Evolutionary conservation across 768 basidiomycete genomes (phyloP).

Genomic region (Boletus huronensis): DNA sequence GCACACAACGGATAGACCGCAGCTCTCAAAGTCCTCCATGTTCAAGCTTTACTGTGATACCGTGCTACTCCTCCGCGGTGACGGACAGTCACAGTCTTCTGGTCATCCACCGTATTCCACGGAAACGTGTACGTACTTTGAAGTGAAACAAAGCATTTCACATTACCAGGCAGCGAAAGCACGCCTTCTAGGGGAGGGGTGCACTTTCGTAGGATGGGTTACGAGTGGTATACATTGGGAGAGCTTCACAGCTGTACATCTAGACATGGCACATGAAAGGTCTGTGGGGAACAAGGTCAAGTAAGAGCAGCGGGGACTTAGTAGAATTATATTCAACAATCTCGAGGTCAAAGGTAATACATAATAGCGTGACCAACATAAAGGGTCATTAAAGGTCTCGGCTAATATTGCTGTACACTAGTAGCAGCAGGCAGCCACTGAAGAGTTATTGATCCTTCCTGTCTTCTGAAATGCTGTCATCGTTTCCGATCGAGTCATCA

Average conservation of each 20-base stretch:
- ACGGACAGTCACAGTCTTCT: background rate
- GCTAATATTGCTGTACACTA: constrained; percentile 10
- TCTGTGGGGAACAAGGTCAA: too few species aligned
- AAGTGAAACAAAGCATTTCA: constrained; percentile 39
- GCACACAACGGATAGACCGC: constrained; percentile 38
- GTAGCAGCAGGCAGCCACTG: background rate
- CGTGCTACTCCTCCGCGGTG: constrained; percentile 10
- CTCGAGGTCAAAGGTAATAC: background rate
- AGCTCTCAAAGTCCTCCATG: constrained; percentile 50
- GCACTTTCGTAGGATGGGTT: constrained; percentile 64
- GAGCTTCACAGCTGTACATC: constrained; percentile 35
- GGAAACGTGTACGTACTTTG: constrained; percentile 40
- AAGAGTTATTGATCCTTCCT: constrained; percentile 31
- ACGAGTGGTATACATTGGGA: constrained; percentile 52
- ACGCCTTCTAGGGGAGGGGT: constrained; percentile 39
- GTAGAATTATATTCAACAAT: constrained; percentile 4
- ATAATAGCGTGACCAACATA: constrained; percentile 13
- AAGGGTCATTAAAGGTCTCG: constrained; percentile 11
- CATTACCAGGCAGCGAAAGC: constrained; percentile 53
- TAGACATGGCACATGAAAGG: constrained; percentile 1
- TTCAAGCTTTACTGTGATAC: constrained; percentile 43
- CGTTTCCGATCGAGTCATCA: constrained; percentile 15
- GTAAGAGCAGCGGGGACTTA: background rate
- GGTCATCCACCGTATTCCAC: constrained; percentile 14
- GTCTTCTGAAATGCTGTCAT: constrained; percentile 12